Percentiles rank a stretch among this genome's conserved stretches.
Evolutionary conservation across 371 early-diverging fungal species (phyloP).

Genomic region (Mucor sp.): DNA sequence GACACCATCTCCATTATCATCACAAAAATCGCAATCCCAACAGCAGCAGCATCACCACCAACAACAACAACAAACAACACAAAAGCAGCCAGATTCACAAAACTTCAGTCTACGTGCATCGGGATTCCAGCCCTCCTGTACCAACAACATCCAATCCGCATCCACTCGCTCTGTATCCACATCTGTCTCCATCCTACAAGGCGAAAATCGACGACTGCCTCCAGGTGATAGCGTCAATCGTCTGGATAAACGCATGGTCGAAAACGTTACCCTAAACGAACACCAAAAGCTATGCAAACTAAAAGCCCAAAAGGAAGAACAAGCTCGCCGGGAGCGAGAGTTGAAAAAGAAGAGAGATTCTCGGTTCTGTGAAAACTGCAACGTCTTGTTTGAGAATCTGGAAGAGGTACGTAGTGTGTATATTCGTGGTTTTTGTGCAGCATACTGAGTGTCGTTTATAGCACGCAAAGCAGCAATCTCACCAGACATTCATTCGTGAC

Average conservation of each 20-base stretch:
- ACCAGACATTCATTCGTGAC: constrained; percentile 36
- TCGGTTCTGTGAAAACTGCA: constrained; percentile 47
- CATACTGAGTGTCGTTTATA: neutral
- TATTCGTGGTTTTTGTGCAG: neutral
- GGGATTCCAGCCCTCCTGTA: constrained; percentile 22
- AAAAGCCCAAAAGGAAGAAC: constrained; percentile 3
- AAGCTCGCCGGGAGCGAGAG: constrained; percentile 8
- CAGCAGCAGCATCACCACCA: neutral
- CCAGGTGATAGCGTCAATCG: constrained; percentile 34
- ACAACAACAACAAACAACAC: neutral
- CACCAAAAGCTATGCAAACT: constrained; percentile 8
- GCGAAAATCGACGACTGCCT: constrained; percentile 12
- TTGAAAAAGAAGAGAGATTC: constrained; percentile 9
- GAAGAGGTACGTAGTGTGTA: constrained; percentile 29
- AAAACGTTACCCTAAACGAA: constrained; percentile 18
- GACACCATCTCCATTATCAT: neutral
- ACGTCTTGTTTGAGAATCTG: constrained; percentile 23
- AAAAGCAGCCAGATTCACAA: constrained; percentile 13
- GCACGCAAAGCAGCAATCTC: constrained; percentile 37
- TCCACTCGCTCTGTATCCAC: constrained; percentile 15
- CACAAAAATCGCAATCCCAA: neutral
- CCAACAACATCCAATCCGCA: constrained; percentile 10
- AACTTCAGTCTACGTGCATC: constrained; percentile 16
- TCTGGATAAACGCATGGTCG: constrained; percentile 37
- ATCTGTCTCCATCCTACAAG: constrained; percentile 4